phyloP scores from a whole-genome alignment of 2,329 filamentous ascomycete genomes.

The Calonectria naviculata region DNA sequence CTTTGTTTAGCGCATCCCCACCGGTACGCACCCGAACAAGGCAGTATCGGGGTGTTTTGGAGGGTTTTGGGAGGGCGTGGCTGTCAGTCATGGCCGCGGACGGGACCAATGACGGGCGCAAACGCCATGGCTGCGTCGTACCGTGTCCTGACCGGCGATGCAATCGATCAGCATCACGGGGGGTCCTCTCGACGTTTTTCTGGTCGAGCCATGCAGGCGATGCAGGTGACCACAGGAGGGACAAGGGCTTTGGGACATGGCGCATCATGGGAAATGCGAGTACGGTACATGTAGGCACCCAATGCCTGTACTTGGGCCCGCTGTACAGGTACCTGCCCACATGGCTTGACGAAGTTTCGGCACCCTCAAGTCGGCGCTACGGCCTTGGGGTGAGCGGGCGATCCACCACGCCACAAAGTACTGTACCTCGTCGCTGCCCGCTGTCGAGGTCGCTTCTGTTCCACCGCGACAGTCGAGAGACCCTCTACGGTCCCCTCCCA shows the following conservation, averaged over 20 bases:
- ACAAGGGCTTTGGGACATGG: conserved; percentile 25
- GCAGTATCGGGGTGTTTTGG: conserved; percentile 29
- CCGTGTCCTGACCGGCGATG: conserved; percentile 17
- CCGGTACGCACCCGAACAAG: conserved; percentile 31
- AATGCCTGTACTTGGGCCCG: background rate
- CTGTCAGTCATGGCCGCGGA: conserved; percentile 3
- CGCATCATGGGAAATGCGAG: conserved; percentile 12
- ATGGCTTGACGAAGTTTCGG: conserved; percentile 15
- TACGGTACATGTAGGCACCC: conserved; percentile 23
- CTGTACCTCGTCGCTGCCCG: conserved; percentile 10
- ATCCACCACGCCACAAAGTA: background rate
- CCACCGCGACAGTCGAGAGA: conserved; percentile 11
- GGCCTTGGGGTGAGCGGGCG: background rate
- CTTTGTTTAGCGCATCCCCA: conserved; percentile 19
- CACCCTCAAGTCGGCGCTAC: conserved; percentile 9
- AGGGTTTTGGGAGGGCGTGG: conserved; percentile 8
- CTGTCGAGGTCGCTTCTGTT: background rate
- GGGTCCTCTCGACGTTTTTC: background rate
- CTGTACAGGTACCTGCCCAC: conserved; percentile 34
- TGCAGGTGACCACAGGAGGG: conserved; percentile 40
- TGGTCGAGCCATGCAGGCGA: conserved; percentile 15
- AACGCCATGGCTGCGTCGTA: background rate
- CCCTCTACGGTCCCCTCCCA: conserved; percentile 11
- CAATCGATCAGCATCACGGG: conserved; percentile 20
- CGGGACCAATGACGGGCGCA: conserved; percentile 2